Percentiles rank a stretch among this genome's conserved stretches.
These are phyloP conservation scores for Ajuga reptans DNA, from an alignment of 305 asterid genomes.

Conservation along the genomic window DNA sequence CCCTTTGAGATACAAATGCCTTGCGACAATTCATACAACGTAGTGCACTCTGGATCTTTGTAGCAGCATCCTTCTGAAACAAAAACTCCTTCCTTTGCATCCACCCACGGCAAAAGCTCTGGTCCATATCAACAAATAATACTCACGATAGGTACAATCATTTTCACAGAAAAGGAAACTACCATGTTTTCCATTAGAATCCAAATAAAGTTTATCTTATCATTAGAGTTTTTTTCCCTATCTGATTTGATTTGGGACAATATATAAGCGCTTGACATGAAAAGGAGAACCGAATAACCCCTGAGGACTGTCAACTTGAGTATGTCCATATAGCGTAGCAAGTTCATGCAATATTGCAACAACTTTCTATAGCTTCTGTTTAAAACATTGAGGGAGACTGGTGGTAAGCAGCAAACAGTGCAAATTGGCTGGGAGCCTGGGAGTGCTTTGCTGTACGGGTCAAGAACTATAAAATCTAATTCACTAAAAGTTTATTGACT, in stretches of 20 bases:
- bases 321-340: background rate
- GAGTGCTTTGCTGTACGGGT: background rate
- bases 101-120: constrained; percentile 59
- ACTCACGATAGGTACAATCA: constrained; percentile 6
- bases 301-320: background rate
- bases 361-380: too few relatives aligned
- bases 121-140: constrained; percentile 18
- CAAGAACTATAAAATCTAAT: background rate
- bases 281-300: background rate
- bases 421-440: background rate
- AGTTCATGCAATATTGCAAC: background rate
- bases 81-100: constrained; percentile 49
- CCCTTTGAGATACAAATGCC: constrained; percentile 37
- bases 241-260: background rate
- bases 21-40: constrained; percentile 39
- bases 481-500: background rate
- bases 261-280: background rate
- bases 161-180: background rate
- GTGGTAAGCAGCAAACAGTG: background rate
- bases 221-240: background rate
- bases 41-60: constrained; percentile 53
- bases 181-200: background rate
- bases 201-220: background rate
- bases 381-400: background rate
- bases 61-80: constrained; percentile 47